Conservation (phyloP, 1,284 basidiomycete species). For the Marasmius oreades region DNA sequence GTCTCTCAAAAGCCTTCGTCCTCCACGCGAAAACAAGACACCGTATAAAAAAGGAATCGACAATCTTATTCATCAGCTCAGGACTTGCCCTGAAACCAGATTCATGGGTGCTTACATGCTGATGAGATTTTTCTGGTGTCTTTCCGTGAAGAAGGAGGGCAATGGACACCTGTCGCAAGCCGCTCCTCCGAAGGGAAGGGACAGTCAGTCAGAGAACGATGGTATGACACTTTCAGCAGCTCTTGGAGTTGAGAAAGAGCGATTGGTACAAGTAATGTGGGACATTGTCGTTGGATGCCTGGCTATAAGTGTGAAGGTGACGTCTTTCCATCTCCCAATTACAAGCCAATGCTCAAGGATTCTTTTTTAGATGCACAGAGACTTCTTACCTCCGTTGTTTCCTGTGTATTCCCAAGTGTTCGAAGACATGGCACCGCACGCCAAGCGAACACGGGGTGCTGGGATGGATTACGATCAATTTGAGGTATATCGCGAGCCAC, state of each 20-base stretch:
- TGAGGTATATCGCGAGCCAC: conserved; percentile 36
- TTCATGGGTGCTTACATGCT: conserved; percentile 61
- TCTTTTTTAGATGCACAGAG: conserved; percentile 51
- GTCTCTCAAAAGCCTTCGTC: conserved; percentile 11
- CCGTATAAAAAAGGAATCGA: conserved; percentile 10
- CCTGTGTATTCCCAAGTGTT: conserved; percentile 51
- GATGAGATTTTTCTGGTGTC: conserved; percentile 42
- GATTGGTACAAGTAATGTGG: conserved; percentile 42
- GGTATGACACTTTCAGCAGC: background rate
- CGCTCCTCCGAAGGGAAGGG: too few species aligned
- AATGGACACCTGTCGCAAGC: background rate
- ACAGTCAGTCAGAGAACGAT: too few species aligned
- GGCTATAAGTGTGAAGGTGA: conserved; percentile 55
- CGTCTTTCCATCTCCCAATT: background rate
- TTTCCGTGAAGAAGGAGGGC: conserved; percentile 21
- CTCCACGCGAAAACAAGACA: conserved; percentile 4
- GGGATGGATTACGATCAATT: conserved; percentile 36
- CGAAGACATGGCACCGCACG: conserved; percentile 43
- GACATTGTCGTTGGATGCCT: conserved; percentile 53
- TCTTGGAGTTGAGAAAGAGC: conserved; percentile 21
- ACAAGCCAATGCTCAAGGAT: background rate
- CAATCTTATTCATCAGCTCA: conserved; percentile 52
- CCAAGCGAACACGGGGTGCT: too few species aligned
- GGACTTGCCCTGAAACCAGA: conserved; percentile 48
- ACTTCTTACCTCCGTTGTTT: conserved; percentile 50